phyloP scores from a whole-genome alignment of 2,329 filamentous ascomycete genomes.

The Dendryphion nanum region DNA sequence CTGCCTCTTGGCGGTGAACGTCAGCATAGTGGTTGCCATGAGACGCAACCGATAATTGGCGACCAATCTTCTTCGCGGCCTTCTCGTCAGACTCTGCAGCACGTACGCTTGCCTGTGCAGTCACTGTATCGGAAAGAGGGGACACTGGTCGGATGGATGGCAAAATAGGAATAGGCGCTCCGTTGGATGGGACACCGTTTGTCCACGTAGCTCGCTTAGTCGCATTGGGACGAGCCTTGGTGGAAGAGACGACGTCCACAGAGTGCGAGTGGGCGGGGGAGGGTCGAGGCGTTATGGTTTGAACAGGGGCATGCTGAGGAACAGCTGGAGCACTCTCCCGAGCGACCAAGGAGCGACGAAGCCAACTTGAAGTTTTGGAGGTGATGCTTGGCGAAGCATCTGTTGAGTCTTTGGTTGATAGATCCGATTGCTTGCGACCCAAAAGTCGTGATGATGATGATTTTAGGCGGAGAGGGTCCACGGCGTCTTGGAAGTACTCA shows the following conservation, averaged over 20 bases:
- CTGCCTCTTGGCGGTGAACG: conserved; percentile 84
- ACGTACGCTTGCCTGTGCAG: conserved; percentile 76
- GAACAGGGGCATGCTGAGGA: conserved; percentile 42
- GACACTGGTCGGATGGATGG: conserved; percentile 94
- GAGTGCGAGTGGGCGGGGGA: conserved; percentile 45
- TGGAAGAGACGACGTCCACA: conserved; percentile 42
- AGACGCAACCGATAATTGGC: conserved; percentile 89
- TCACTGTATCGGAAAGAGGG: conserved; percentile 91
- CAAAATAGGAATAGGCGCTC: conserved; percentile 90
- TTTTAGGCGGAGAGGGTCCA: conserved; percentile 89
- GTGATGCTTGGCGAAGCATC: conserved; percentile 61
- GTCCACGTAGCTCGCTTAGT: conserved; percentile 92
- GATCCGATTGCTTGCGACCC: conserved; percentile 85
- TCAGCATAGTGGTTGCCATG: conserved; percentile 92
- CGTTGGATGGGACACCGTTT: conserved; percentile 71
- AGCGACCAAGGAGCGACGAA: conserved; percentile 88
- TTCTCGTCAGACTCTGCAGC: conserved; percentile 60
- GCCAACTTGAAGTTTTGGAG: conserved; percentile 87
- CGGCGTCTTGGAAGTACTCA: conserved; percentile 89
- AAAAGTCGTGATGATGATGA: conserved; percentile 81
- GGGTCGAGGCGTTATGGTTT: conserved; percentile 43
- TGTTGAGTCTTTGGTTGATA: conserved; percentile 60
- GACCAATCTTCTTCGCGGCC: conserved; percentile 83
- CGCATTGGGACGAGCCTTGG: conserved; percentile 57
- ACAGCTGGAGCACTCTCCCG: conserved; percentile 67